Evolutionary conservation across 441 rosid genomes (phyloP).

Genomic region (Oxalis stricta): DNA sequence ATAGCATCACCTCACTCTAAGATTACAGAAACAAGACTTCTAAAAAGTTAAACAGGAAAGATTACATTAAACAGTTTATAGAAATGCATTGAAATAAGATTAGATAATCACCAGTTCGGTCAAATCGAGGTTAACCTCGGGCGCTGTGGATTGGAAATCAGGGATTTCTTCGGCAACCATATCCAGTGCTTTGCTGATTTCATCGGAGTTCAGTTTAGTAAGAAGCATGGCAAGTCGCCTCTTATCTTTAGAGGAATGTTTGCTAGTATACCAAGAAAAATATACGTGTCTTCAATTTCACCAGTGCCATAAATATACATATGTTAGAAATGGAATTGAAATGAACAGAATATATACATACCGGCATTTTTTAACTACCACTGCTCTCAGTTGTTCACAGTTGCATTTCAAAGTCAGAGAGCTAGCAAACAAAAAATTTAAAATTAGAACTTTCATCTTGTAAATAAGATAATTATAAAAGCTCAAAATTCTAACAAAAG

Average conservation of each 20-base stretch:
- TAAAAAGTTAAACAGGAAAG: neutral
- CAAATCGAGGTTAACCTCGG: constrained; percentile 75
- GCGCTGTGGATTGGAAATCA: constrained; percentile 55
- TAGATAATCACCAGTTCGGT: constrained; percentile 67
- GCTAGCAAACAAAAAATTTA: constrained; percentile 36
- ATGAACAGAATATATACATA: too few species aligned
- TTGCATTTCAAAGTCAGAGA: constrained; percentile 54
- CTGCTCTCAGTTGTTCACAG: constrained; percentile 74
- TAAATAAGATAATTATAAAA: too few species aligned
- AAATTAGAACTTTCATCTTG: neutral
- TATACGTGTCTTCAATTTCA: too few species aligned
- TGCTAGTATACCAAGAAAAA: constrained; percentile 38
- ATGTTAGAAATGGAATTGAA: too few species aligned
- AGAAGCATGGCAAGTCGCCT: constrained; percentile 56
- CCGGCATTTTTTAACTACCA: constrained; percentile 82
- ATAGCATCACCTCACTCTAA: constrained; percentile 69
- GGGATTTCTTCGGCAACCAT: constrained; percentile 82
- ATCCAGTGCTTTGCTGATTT: constrained; percentile 66
- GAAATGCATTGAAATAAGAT: neutral
- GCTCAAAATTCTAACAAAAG: neutral
- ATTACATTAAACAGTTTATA: neutral
- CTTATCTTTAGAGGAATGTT: constrained; percentile 69
- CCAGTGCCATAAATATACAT: too few species aligned
- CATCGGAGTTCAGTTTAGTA: constrained; percentile 56
- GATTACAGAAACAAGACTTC: neutral